phyloP scores from a whole-genome alignment of 75 land plant genomes.

The Pinus albicaulis region DNA sequence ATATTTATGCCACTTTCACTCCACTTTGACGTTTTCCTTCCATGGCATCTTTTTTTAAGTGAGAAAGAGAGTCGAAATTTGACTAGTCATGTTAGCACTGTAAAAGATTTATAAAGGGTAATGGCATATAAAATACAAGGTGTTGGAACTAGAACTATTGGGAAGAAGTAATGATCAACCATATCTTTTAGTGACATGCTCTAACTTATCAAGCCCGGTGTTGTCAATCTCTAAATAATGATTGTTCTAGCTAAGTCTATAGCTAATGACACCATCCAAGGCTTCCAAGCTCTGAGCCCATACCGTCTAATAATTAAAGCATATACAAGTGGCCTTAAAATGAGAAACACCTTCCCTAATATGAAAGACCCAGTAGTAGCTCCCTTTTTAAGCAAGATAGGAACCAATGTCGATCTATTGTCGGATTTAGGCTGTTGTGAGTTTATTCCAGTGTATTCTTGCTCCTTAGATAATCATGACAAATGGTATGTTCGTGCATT shows the following conservation, averaged over 20 bases:
- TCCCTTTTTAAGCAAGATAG: slow-evolving; percentile 46
- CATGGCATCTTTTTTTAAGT: slow-evolving; percentile 89
- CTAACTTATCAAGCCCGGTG: not conserved
- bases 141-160: no score
- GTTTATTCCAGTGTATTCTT: no score
- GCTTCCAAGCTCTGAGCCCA: slow-evolving; percentile 86
- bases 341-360: slow-evolving; percentile 58
- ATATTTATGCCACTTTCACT: slow-evolving; percentile 29
- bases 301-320: slow-evolving; percentile 80
- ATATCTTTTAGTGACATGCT: no score
- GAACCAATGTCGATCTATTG: slow-evolving; percentile 37
- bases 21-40: slow-evolving; percentile 73
- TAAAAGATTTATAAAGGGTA: no score
- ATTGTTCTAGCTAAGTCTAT: slow-evolving; percentile 63
- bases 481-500: no score
- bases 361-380: slow-evolving; percentile 39
- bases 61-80: no score
- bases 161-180: no score
- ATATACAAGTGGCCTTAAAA: slow-evolving; percentile 87
- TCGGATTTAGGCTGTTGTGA: no score
- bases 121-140: no score
- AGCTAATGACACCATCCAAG: slow-evolving; percentile 80
- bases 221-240: slow-evolving; percentile 36
- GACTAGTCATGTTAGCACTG: no score
- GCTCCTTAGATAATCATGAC: no score